Conservation (phyloP, 2,329 filamentous ascomycete genomes). For the Exophiala mesophila region DNA sequence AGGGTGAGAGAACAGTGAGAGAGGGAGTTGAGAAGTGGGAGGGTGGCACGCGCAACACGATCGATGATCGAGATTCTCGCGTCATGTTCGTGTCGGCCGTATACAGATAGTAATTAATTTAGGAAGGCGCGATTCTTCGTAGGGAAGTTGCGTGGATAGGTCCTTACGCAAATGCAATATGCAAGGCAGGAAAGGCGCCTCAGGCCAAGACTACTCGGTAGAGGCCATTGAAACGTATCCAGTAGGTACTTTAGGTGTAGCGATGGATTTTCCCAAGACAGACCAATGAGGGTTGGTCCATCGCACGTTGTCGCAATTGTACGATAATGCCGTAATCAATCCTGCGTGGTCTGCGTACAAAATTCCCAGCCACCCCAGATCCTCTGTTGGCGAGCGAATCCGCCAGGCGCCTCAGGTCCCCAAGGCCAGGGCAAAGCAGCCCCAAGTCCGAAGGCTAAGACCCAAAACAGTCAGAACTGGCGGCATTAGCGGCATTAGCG, state of each 20-base stretch:
- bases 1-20: too few species aligned
- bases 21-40: background rate
- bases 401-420: background rate
- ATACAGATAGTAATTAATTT: background rate
- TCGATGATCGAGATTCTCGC: slow-evolving; percentile 5
- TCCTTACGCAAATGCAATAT: too few species aligned
- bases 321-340: too few species aligned
- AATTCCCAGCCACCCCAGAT: background rate
- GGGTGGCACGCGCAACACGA: too few species aligned
- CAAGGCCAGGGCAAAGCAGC: background rate
- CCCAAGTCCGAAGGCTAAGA: slow-evolving; percentile 1
- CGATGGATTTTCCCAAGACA: background rate
- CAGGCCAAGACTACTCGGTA: too few species aligned
- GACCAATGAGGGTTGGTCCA: background rate
- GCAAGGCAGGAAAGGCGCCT: too few species aligned
- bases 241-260: background rate
- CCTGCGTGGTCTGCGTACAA: too few species aligned
- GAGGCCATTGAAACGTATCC: too few species aligned
- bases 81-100: slow-evolving; percentile 15
- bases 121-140: too few species aligned
- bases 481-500: slow-evolving; percentile 19
- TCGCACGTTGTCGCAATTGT: too few species aligned
- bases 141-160: too few species aligned
- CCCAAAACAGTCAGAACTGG: slow-evolving; percentile 6
- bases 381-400: too few species aligned